A percentile compares a stretch with the other conserved stretches of the same genome.
Conservation (phyloP, 164 flowering plant species). For the Warburgia ugandensis region DNA sequence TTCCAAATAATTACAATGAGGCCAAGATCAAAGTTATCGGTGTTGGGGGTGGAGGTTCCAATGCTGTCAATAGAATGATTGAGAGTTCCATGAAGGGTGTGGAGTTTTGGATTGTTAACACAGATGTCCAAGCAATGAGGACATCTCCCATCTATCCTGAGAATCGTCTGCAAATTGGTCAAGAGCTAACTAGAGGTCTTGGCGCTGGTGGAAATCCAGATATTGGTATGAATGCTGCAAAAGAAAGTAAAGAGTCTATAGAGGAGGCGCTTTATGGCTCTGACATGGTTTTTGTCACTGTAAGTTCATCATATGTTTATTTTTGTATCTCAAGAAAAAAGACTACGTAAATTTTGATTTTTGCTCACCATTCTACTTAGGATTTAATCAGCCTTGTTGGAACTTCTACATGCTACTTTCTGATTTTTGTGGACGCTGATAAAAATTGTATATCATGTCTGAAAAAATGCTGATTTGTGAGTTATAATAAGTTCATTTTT, state of each 20-base stretch:
- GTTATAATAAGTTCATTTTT: too few species aligned
- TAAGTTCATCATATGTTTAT: slow-evolving; percentile 20
- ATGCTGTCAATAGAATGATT: slow-evolving; percentile 97
- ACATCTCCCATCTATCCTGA: slow-evolving; percentile 83
- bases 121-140: slow-evolving; percentile 93
- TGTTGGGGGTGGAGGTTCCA: slow-evolving; percentile 98
- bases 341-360: neutral
- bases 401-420: too few species aligned
- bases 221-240: slow-evolving; percentile 94
- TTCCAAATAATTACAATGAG: slow-evolving; percentile 45
- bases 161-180: slow-evolving; percentile 83
- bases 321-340: neutral
- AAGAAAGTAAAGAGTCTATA: slow-evolving; percentile 73
- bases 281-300: slow-evolving; percentile 98
- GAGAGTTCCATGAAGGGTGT: slow-evolving; percentile 94
- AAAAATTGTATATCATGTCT: too few species aligned
- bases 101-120: slow-evolving; percentile 98
- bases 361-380: too few species aligned
- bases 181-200: slow-evolving; percentile 89
- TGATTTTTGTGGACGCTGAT: too few species aligned
- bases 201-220: slow-evolving; percentile 99
- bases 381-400: too few species aligned
- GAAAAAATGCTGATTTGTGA: too few species aligned
- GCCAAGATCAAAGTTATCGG: slow-evolving; percentile 97
- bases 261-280: slow-evolving; percentile 85